Percentiles rank a stretch among this genome's conserved stretches.
phyloP scores from a whole-genome alignment of 805 yeast genomes.

The Kazachstania kunashirensis region DNA sequence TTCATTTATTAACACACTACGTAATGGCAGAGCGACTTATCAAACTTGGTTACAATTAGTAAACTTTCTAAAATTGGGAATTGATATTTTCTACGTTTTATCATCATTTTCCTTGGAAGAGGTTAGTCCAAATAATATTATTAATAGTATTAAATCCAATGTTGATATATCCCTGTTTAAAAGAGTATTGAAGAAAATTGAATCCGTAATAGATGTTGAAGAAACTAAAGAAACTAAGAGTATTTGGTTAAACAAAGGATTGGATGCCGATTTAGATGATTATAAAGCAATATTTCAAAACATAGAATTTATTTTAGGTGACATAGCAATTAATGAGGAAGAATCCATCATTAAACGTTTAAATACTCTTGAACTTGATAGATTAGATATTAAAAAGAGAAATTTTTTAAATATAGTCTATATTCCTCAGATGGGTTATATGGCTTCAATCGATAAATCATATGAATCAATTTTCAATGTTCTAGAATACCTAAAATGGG shows the following conservation, averaged over 20 bases:
- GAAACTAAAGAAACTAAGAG: slow-evolving; percentile 24
- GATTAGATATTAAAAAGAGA: too few relatives aligned
- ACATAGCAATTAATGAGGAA: slow-evolving; percentile 13
- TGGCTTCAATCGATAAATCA: slow-evolving; percentile 24
- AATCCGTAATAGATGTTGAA: slow-evolving; percentile 32
- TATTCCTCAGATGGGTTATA: slow-evolving; percentile 39
- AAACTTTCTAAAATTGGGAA: slow-evolving; percentile 15
- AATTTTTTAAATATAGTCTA: slow-evolving; percentile 30
- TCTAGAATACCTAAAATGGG: slow-evolving; percentile 22
- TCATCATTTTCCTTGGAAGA: slow-evolving; percentile 4
- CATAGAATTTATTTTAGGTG: slow-evolving; percentile 28
- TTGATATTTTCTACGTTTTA: slow-evolving; percentile 13
- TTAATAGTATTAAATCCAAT: slow-evolving; percentile 4
- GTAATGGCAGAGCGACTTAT: slow-evolving; percentile 21
- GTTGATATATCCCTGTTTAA: slow-evolving; percentile 9
- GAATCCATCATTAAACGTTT: slow-evolving; percentile 1
- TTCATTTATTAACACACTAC: slow-evolving; percentile 13
- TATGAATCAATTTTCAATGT: slow-evolving; percentile 2
- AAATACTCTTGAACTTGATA: too few relatives aligned
- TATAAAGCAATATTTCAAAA: slow-evolving; percentile 20
- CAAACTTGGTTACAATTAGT: slow-evolving; percentile 27
- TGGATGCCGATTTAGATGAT: slow-evolving; percentile 25
- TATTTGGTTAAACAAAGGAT: slow-evolving; percentile 25
- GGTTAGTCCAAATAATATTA: not conserved
- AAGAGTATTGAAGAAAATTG: slow-evolving; percentile 13